These are phyloP conservation scores for Picocystis sp. DNA, from an alignment of 163 green algal genomes.

Conservation along the genomic window DNA sequence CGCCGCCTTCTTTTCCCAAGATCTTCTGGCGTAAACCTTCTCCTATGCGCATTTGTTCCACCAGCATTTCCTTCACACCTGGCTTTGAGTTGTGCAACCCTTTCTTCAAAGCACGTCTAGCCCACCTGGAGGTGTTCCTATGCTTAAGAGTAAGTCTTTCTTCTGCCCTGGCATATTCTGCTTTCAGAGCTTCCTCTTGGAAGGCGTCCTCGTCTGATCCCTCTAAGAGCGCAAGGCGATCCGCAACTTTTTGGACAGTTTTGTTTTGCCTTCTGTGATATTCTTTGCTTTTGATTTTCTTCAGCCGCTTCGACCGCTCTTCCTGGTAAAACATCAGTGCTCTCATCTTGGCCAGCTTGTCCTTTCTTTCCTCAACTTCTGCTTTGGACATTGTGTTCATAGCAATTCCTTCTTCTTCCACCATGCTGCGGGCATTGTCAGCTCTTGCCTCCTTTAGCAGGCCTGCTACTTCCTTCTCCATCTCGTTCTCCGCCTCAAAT, in stretches of 20 bases:
- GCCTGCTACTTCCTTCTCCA: constrained; percentile 75
- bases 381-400: constrained; percentile 45
- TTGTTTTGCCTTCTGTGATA: constrained; percentile 32
- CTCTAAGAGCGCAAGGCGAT: constrained; percentile 10
- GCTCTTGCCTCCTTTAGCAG: constrained; percentile 48
- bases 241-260: constrained; percentile 1
- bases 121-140: constrained; percentile 74
- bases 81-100: constrained; percentile 44
- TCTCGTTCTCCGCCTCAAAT: constrained; percentile 33
- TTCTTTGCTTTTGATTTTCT: constrained; percentile 87
- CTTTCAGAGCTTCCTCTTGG: constrained; percentile 30
- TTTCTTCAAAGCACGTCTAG: constrained; percentile 58
- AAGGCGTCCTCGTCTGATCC: constrained; percentile 23
- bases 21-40: constrained; percentile 58
- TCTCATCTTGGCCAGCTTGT: constrained; percentile 73
- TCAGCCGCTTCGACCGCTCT: constrained; percentile 65
- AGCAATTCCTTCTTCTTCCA: constrained; percentile 43
- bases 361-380: constrained; percentile 45
- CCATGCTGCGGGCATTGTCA: constrained; percentile 28
- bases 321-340: constrained; percentile 82
- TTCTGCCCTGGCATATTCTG: constrained; percentile 17
- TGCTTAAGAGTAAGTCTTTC: constrained; percentile 87
- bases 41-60: constrained; percentile 73
- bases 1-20: constrained; percentile 7
- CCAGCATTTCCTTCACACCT: constrained; percentile 49